Percentiles rank a stretch among this genome's conserved stretches.
Evolutionary conservation across 2,329 filamentous ascomycete species (phyloP).

Genomic region (Colletotrichum lini): DNA sequence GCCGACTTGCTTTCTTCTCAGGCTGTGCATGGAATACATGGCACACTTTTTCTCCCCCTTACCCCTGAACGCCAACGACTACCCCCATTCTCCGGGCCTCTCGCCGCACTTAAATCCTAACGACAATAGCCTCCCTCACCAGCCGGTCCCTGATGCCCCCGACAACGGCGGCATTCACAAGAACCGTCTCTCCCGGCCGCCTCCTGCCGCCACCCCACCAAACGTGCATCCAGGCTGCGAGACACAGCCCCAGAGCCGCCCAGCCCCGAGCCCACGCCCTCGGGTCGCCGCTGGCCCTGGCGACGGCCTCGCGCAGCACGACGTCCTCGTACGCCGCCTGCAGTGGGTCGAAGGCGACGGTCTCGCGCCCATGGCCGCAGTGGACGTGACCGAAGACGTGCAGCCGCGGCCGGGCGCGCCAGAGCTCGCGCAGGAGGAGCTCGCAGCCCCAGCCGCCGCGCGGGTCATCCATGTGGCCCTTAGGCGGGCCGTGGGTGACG

Average conservation of each 20-base stretch:
- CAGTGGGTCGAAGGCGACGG: slow-evolving; percentile 48
- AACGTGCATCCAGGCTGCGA: slow-evolving; percentile 12
- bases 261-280: neutral
- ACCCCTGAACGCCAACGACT: neutral
- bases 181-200: neutral
- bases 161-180: slow-evolving; percentile 32
- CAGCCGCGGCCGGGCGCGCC: slow-evolving; percentile 50
- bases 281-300: neutral
- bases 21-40: no score
- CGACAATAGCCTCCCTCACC: slow-evolving; percentile 24
- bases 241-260: neutral
- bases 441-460: slow-evolving; percentile 49
- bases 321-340: slow-evolving; percentile 47
- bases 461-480: slow-evolving; percentile 53
- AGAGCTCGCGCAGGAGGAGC: slow-evolving; percentile 50
- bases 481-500: slow-evolving; percentile 56
- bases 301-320: slow-evolving; percentile 3
- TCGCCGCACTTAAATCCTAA: slow-evolving; percentile 11
- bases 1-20: no score
- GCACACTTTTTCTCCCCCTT: no score
- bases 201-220: slow-evolving; percentile 26
- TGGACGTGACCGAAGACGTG: slow-evolving; percentile 58
- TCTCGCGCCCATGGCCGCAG: slow-evolving; percentile 51
- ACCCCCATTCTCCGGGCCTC: no score
- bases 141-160: slow-evolving; percentile 6